These are phyloP conservation scores for Alternaria atra DNA, from an alignment of 2,329 filamentous ascomycete genomes.

Conservation along the genomic window DNA sequence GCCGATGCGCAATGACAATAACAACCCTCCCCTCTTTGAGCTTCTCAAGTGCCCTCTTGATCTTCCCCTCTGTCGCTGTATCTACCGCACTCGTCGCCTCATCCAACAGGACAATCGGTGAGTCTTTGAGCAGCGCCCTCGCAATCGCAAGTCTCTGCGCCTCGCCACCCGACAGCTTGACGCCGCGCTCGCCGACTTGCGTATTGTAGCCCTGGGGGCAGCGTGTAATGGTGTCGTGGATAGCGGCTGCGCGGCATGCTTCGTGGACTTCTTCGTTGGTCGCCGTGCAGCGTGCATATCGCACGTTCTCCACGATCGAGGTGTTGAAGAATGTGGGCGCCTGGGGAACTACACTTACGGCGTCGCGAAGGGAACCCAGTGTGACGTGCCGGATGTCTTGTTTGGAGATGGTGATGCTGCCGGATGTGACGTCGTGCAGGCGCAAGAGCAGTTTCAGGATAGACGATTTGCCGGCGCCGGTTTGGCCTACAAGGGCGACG, in stretches of 20 bases:
- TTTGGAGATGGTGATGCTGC: conserved; percentile 63
- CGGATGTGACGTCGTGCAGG: conserved; percentile 64
- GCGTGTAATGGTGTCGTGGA: conserved; percentile 68
- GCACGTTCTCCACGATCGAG: conserved; percentile 69
- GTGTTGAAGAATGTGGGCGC: conserved; percentile 69
- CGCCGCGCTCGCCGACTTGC: conserved; percentile 39
- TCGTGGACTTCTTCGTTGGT: conserved; percentile 65
- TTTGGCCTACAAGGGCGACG: conserved; percentile 66
- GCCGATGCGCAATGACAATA: conserved; percentile 74
- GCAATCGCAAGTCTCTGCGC: conserved; percentile 71
- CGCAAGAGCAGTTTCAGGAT: conserved; percentile 64
- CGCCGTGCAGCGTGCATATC: conserved; percentile 65
- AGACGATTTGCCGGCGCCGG: conserved; percentile 68
- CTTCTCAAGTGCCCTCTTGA: conserved; percentile 65
- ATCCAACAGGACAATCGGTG: conserved; percentile 81
- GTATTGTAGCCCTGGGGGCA: conserved; percentile 56
- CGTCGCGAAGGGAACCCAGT: conserved; percentile 63
- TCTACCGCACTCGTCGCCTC: conserved; percentile 85
- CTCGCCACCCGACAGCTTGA: conserved; percentile 67
- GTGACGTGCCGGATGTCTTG: conserved; percentile 66
- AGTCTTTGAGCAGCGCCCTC: conserved; percentile 78
- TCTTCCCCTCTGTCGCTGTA: conserved; percentile 69
- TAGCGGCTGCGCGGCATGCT: conserved; percentile 66
- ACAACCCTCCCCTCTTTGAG: conserved; percentile 68
- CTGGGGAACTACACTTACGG: conserved; percentile 69